These are phyloP conservation scores for Furcasterigmium sp. DNA, from an alignment of 2,329 filamentous ascomycete genomes.

Conservation along the genomic window DNA sequence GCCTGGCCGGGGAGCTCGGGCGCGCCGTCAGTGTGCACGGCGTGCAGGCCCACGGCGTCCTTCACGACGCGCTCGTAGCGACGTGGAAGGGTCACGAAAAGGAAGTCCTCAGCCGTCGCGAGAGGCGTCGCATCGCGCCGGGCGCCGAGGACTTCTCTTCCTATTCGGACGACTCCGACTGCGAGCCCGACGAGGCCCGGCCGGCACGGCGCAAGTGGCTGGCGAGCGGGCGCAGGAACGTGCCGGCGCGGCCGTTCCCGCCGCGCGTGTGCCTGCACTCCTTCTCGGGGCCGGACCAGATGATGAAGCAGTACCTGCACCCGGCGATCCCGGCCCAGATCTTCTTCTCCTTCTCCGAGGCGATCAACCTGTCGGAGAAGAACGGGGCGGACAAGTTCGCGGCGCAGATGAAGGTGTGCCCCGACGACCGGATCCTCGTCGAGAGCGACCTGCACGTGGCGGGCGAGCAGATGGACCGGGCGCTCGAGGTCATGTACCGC, in stretches of 20 bases:
- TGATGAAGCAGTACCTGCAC: conserved; percentile 72
- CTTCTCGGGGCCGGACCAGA: conserved; percentile 73
- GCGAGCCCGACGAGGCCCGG: conserved; percentile 8
- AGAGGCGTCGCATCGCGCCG: conserved; percentile 44
- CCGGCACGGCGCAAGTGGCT: neutral
- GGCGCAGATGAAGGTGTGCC: conserved; percentile 65
- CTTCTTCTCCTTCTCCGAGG: conserved; percentile 83
- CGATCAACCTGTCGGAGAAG: conserved; percentile 67
- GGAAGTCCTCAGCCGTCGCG: conserved; percentile 52
- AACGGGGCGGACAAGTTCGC: conserved; percentile 46
- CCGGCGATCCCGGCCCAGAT: conserved; percentile 67
- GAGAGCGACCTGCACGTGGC: conserved; percentile 89
- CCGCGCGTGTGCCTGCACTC: conserved; percentile 91
- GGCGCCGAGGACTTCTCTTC: conserved; percentile 41
- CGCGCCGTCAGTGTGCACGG: conserved; percentile 66
- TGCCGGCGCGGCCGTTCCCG: conserved; percentile 56
- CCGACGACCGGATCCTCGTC: conserved; percentile 72
- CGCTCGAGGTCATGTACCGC: conserved; percentile 70
- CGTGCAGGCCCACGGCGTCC: conserved; percentile 68
- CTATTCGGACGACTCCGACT: conserved; percentile 22
- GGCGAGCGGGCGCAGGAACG: conserved; percentile 2
- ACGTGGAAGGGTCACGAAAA: conserved; percentile 69
- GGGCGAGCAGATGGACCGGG: conserved; percentile 72
- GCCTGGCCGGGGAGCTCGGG: conserved; percentile 61
- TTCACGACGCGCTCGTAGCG: conserved; percentile 60